Conservation (phyloP, 2,329 filamentous ascomycete genomes). For the Penicillium sp. region DNA sequence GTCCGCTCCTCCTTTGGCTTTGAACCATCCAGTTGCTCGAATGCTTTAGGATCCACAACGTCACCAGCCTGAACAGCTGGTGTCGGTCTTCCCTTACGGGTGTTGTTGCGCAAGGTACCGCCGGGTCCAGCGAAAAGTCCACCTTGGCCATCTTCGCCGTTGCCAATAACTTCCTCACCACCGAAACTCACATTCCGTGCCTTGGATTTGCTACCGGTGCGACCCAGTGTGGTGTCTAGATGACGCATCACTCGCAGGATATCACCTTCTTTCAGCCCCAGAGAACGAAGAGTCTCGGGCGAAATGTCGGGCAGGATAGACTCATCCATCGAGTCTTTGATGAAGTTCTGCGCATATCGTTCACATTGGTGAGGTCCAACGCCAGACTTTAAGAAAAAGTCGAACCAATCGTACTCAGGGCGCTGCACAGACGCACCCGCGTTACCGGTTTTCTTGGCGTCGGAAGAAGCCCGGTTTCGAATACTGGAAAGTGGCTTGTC, state of each 20-base stretch:
- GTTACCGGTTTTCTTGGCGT: conserved; percentile 36
- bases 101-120: conserved; percentile 91
- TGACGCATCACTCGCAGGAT: conserved; percentile 93
- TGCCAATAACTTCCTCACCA: conserved; percentile 53
- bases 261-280: conserved; percentile 94
- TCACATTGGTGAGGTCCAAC: conserved; percentile 92
- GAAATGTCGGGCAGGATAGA: conserved; percentile 89
- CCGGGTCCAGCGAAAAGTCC: conserved; percentile 91
- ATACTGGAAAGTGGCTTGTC: conserved; percentile 91
- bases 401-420: conserved; percentile 92
- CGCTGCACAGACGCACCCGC: conserved; percentile 42
- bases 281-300: conserved; percentile 74
- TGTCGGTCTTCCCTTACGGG: conserved; percentile 83
- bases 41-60: conserved; percentile 82
- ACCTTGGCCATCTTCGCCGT: conserved; percentile 63
- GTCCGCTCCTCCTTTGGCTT: conserved; percentile 40
- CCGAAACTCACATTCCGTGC: conserved; percentile 56
- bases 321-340: conserved; percentile 93
- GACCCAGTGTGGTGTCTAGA: conserved; percentile 76
- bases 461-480: conserved; percentile 37
- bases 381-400: conserved; percentile 93
- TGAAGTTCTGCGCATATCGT: conserved; percentile 86
- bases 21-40: conserved; percentile 63
- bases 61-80: conserved; percentile 85
- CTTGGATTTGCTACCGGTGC: conserved; percentile 59